These are phyloP conservation scores for Penicillium salamii DNA, from an alignment of 495 filamentous ascomycete species.

Conservation along the genomic window DNA sequence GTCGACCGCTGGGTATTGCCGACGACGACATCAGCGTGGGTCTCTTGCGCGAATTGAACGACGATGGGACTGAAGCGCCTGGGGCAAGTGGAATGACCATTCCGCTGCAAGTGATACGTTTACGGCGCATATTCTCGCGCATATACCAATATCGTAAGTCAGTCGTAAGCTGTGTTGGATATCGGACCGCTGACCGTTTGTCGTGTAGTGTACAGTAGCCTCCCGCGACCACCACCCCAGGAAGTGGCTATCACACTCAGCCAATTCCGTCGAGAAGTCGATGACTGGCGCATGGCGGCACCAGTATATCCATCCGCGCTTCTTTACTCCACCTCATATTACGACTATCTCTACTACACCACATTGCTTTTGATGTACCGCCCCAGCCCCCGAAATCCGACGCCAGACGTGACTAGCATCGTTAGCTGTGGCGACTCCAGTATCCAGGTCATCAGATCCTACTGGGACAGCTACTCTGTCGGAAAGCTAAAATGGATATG, in stretches of 20 bases:
- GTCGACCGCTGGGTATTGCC: constrained; percentile 46
- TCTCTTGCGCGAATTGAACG: constrained; percentile 44
- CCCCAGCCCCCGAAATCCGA: constrained; percentile 46
- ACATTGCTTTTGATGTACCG: constrained; percentile 52
- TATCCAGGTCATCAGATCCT: constrained; percentile 48
- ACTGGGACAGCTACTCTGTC: constrained; percentile 47
- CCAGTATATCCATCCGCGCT: constrained; percentile 40
- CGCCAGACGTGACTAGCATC: constrained; percentile 41
- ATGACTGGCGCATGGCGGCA: constrained; percentile 42
- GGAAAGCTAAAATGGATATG: constrained; percentile 55
- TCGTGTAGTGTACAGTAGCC: constrained; percentile 45
- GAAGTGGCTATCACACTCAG: constrained; percentile 35
- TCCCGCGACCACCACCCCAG: constrained; percentile 31
- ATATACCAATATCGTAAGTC: constrained; percentile 46
- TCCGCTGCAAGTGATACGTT: constrained; percentile 45
- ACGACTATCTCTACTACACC: constrained; percentile 52
- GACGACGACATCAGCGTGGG: constrained; percentile 50
- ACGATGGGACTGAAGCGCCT: constrained; percentile 41
- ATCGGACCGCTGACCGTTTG: neutral
- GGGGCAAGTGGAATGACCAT: constrained; percentile 46
- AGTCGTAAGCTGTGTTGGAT: no score
- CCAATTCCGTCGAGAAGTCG: constrained; percentile 47
- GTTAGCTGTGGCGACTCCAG: constrained; percentile 50
- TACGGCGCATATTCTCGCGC: constrained; percentile 48
- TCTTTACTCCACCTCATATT: constrained; percentile 49